phyloP scores from a whole-genome alignment of 108 stramenopile genomes.

The Fistulifera solaris region DNA sequence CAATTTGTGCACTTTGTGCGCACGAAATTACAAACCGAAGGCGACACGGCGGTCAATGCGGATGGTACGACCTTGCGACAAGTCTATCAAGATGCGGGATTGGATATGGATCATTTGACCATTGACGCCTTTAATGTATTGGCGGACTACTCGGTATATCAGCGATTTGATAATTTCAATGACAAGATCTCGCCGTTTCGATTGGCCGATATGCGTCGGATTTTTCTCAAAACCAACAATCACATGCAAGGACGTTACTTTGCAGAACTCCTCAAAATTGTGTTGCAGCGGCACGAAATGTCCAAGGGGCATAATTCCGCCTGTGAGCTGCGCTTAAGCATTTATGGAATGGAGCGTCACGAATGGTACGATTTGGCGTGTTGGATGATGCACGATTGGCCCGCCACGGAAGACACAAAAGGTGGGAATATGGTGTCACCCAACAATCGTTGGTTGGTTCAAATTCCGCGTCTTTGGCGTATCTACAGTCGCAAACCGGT shows the following conservation, averaged over 20 bases:
- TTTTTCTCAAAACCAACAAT: slow-evolving; percentile 98
- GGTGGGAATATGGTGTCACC: slow-evolving; percentile 79
- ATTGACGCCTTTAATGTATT: slow-evolving; percentile 99
- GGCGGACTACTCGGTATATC: slow-evolving; percentile 97
- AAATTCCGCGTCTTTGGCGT: slow-evolving; percentile 93
- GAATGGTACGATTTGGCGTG: slow-evolving; percentile 90
- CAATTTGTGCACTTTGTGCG: slow-evolving; percentile 98
- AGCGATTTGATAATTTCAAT: slow-evolving; percentile 99
- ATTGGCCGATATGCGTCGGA: slow-evolving; percentile 94
- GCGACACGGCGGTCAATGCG: slow-evolving; percentile 63
- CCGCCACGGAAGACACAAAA: slow-evolving; percentile 38
- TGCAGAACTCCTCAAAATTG: slow-evolving; percentile 91
- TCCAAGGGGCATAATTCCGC: slow-evolving; percentile 88
- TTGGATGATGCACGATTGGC: slow-evolving; percentile 79
- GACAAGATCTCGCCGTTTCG: slow-evolving; percentile 97
- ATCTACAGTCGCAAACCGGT: slow-evolving; percentile 76
- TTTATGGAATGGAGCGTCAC: slow-evolving; percentile 92
- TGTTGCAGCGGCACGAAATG: slow-evolving; percentile 75
- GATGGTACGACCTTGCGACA: slow-evolving; percentile 74
- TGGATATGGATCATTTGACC: slow-evolving; percentile 95
- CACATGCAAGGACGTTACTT: slow-evolving; percentile 77
- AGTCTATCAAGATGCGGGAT: slow-evolving; percentile 76
- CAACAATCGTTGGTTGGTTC: slow-evolving; percentile 98
- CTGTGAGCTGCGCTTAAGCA: slow-evolving; percentile 88
- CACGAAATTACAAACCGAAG: slow-evolving; percentile 87